phyloP scores from a whole-genome alignment of 768 basidiomycete genomes.

The Suillus subluteus region DNA sequence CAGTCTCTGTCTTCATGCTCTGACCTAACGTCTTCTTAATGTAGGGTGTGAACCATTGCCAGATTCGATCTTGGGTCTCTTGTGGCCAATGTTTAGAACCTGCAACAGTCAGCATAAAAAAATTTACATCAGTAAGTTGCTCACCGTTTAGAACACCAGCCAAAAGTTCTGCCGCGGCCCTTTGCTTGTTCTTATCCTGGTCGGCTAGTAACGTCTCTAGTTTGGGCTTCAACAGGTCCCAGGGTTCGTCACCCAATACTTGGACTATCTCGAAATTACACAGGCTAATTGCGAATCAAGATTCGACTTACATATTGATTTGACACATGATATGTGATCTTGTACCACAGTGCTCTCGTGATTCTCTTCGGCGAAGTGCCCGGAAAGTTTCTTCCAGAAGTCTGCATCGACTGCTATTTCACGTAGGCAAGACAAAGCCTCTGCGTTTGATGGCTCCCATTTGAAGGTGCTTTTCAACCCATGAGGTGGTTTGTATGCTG shows the following conservation, averaged over 20 bases:
- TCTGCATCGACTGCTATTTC: slow-evolving; percentile 46
- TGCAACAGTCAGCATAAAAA: slow-evolving; percentile 27
- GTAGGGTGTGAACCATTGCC: slow-evolving; percentile 79
- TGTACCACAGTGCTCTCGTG: slow-evolving; percentile 63
- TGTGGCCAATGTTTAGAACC: slow-evolving; percentile 89
- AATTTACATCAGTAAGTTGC: slow-evolving; percentile 6
- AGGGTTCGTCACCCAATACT: slow-evolving; percentile 63
- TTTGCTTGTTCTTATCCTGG: slow-evolving; percentile 84
- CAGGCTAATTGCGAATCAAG: neutral
- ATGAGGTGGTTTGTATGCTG: slow-evolving; percentile 53
- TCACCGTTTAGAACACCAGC: slow-evolving; percentile 71
- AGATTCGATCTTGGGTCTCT: slow-evolving; percentile 66
- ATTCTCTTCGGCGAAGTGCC: slow-evolving; percentile 79
- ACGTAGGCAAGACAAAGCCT: slow-evolving; percentile 53
- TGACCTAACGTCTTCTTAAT: slow-evolving; percentile 67
- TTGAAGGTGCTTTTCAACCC: slow-evolving; percentile 51
- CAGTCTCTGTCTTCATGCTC: slow-evolving; percentile 81
- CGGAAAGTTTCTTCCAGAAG: slow-evolving; percentile 73
- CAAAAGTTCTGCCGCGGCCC: slow-evolving; percentile 84
- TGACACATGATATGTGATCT: slow-evolving; percentile 73
- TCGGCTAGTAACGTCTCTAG: slow-evolving; percentile 66
- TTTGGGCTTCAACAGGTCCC: slow-evolving; percentile 60
- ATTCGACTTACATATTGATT: slow-evolving; percentile 66
- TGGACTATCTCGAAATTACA: slow-evolving; percentile 45
- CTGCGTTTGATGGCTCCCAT: slow-evolving; percentile 60